Conservation (phyloP, 345 rosid species). For the Lagerstroemia speciosa region DNA sequence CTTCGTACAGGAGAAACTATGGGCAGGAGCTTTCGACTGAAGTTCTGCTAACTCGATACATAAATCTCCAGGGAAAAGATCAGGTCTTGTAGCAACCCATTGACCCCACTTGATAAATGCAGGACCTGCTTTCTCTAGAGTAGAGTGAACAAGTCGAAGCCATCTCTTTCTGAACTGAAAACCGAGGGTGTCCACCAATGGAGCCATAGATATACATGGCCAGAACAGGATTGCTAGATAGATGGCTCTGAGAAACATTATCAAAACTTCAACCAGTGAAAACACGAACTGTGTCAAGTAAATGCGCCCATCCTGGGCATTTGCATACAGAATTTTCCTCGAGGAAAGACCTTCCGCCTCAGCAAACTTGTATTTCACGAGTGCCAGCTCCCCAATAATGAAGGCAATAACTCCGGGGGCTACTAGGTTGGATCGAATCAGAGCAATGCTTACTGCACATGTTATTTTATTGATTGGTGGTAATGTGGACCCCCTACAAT, state of each 20-base stretch:
- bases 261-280: conserved; percentile 11
- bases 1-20: conserved; percentile 17
- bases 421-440: conserved; percentile 17
- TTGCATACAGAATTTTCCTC: conserved; percentile 6
- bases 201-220: conserved; percentile 21
- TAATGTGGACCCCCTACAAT: neutral
- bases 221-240: conserved; percentile 20
- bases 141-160: conserved; percentile 15
- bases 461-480: conserved; percentile 11
- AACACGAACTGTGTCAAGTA: conserved; percentile 12
- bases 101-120: conserved; percentile 29
- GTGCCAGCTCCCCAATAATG: conserved; percentile 11
- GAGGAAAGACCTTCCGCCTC: conserved; percentile 13
- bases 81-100: conserved; percentile 28
- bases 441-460: conserved; percentile 14
- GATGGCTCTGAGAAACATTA: conserved; percentile 17
- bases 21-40: conserved; percentile 23
- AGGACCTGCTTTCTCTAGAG: conserved; percentile 24
- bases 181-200: conserved; percentile 18
- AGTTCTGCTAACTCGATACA: conserved; percentile 18
- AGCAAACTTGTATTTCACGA: conserved; percentile 4
- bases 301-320: conserved; percentile 11
- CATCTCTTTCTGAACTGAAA: conserved; percentile 15
- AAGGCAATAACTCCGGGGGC: conserved; percentile 20
- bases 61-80: conserved; percentile 21